phyloP scores from a whole-genome alignment of 179 eudicot genomes.

The Drosera spatulata region DNA sequence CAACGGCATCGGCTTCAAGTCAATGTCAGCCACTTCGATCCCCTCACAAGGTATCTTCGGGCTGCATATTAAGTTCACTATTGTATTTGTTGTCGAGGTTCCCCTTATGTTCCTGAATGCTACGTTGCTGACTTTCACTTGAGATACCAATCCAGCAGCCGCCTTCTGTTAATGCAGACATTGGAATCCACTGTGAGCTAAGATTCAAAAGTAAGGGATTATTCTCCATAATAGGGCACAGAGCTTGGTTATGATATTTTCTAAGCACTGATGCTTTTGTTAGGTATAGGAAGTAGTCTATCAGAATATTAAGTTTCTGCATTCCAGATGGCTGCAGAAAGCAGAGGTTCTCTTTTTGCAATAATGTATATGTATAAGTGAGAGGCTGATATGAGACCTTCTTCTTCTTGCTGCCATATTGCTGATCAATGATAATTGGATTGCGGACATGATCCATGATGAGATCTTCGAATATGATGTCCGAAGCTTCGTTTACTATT shows the following conservation, averaged over 20 bases:
- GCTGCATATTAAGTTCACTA: slow-evolving; percentile 39
- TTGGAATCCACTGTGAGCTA: too few relatives aligned
- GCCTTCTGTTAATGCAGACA: neutral
- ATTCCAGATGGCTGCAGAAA: too few relatives aligned
- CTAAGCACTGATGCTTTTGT: too few relatives aligned
- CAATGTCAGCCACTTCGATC: slow-evolving; percentile 34
- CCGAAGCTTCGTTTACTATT: slow-evolving; percentile 19
- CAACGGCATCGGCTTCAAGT: slow-evolving; percentile 10
- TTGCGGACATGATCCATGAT: slow-evolving; percentile 35
- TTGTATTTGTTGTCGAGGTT: slow-evolving; percentile 19
- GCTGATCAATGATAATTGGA: slow-evolving; percentile 60
- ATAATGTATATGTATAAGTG: neutral
- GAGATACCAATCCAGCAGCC: slow-evolving; percentile 11
- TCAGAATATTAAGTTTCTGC: too few relatives aligned
- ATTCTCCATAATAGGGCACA: too few relatives aligned
- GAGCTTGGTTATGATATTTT: too few relatives aligned
- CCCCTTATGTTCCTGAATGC: slow-evolving; percentile 65
- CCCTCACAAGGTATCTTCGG: slow-evolving; percentile 38
- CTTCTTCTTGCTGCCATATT: slow-evolving; percentile 19
- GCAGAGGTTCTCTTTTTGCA: neutral
- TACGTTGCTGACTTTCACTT: slow-evolving; percentile 29
- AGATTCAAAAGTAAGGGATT: neutral
- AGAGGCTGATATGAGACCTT: slow-evolving; percentile 8
- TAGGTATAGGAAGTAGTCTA: too few relatives aligned
- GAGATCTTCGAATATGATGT: slow-evolving; percentile 32